phyloP scores from a whole-genome alignment of 1,284 basidiomycete genomes.

The Neonothopanus nambi region DNA sequence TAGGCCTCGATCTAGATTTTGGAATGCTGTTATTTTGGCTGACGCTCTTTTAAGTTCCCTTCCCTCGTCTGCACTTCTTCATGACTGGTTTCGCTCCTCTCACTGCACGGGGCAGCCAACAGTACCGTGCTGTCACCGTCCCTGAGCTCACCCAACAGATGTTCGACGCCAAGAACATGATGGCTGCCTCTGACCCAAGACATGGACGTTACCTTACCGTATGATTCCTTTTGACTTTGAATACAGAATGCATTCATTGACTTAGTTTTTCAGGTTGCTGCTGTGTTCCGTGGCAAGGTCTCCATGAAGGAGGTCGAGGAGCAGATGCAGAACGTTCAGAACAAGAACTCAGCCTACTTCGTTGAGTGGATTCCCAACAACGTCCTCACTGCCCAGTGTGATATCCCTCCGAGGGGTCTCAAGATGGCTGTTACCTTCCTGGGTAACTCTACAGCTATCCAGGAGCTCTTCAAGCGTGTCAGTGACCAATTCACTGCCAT shows the following conservation, averaged over 20 bases:
- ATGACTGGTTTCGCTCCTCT: slow-evolving; percentile 97
- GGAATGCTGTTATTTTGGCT: slow-evolving; percentile 9
- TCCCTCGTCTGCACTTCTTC: slow-evolving; percentile 99
- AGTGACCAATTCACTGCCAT: slow-evolving; percentile 97
- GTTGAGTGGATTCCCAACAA: slow-evolving; percentile 99
- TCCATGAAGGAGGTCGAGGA: slow-evolving; percentile 99
- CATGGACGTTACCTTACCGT: slow-evolving; percentile 94
- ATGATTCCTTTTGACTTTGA: slow-evolving; percentile 23
- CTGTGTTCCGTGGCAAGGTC: slow-evolving; percentile 98
- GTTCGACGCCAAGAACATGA: slow-evolving; percentile 99
- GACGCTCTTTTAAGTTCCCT: slow-evolving; percentile 63
- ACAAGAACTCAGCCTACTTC: slow-evolving; percentile 97
- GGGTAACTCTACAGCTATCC: slow-evolving; percentile 96
- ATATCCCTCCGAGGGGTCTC: slow-evolving; percentile 89
- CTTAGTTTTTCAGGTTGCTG: slow-evolving; percentile 67
- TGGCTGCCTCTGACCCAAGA: slow-evolving; percentile 94
- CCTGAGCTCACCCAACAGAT: slow-evolving; percentile 97
- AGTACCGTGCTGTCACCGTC: slow-evolving; percentile 94
- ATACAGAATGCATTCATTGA: background rate
- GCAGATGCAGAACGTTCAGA: slow-evolving; percentile 96
- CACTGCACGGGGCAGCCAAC: slow-evolving; percentile 90
- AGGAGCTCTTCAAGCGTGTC: slow-evolving; percentile 97
- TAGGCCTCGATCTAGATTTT: slow-evolving; percentile 34
- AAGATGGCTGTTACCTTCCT: slow-evolving; percentile 98
- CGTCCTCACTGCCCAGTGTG: slow-evolving; percentile 93